Conservation (phyloP, 148 eudicot genomes). For the Cornus kousa region DNA sequence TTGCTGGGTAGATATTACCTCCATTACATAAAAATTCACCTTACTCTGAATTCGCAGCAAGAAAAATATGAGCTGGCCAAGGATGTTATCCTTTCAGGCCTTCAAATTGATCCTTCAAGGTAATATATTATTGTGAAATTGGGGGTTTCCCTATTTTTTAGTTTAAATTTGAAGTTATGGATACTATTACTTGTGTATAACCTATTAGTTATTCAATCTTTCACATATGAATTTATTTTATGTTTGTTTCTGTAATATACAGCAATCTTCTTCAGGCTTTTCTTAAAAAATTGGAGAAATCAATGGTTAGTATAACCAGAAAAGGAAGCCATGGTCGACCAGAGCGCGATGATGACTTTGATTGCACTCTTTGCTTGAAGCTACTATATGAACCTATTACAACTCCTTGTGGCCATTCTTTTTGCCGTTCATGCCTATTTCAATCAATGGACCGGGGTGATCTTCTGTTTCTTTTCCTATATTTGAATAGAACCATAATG, state of each 20-base stretch:
- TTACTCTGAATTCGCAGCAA: conserved; percentile 54
- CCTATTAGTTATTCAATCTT: background rate
- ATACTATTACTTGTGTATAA: background rate
- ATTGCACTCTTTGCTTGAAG: conserved; percentile 93
- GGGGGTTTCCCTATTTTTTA: background rate
- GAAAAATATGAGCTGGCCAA: conserved; percentile 76
- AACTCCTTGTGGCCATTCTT: conserved; percentile 98
- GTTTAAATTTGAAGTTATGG: background rate
- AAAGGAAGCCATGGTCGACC: conserved; percentile 52
- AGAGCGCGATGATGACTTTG: conserved; percentile 85
- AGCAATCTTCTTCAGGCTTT: conserved; percentile 63
- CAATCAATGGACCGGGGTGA: conserved; percentile 95
- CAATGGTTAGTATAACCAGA: conserved; percentile 27
- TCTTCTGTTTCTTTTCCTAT: conserved; percentile 14
- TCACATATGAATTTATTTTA: background rate
- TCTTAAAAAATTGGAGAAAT: conserved; percentile 55
- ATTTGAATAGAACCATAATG: background rate
- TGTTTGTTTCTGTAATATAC: conserved; percentile 18
- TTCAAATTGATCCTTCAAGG: conserved; percentile 84
- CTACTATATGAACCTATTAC: conserved; percentile 90
- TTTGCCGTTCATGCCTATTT: conserved; percentile 94
- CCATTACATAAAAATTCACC: background rate
- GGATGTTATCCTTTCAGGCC: conserved; percentile 67
- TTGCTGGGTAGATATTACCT: conserved; percentile 1
- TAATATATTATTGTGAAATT: conserved; percentile 26